Conservation (phyloP, 345 rosid species). For the Chamaenerion angustifolium region DNA sequence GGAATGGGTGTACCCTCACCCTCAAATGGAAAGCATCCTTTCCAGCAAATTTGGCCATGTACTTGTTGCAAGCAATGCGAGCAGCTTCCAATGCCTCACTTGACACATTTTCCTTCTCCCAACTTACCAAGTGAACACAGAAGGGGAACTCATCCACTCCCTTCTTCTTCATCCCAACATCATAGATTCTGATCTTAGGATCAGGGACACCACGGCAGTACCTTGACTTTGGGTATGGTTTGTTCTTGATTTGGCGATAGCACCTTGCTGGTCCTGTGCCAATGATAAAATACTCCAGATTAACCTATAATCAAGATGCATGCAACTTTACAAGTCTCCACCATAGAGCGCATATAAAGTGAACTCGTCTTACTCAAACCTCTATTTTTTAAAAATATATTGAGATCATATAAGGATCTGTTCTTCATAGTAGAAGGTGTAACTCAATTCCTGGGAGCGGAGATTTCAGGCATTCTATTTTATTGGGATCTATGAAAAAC, state of each 20-base stretch:
- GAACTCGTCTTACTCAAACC: too few species aligned
- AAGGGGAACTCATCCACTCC: conserved; percentile 48
- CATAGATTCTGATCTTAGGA: conserved; percentile 42
- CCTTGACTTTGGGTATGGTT: conserved; percentile 43
- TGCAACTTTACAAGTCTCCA: neutral
- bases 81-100: conserved; percentile 51
- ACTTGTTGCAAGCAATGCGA: conserved; percentile 46
- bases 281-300: neutral
- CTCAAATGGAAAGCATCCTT: conserved; percentile 54
- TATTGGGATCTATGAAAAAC: too few species aligned
- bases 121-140: conserved; percentile 42
- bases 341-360: too few species aligned
- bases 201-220: conserved; percentile 52
- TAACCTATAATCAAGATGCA: neutral
- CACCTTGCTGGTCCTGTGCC: conserved; percentile 20
- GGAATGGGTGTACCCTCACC: conserved; percentile 49
- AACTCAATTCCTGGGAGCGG: too few species aligned
- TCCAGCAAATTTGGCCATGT: conserved; percentile 40
- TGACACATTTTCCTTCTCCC: conserved; percentile 50
- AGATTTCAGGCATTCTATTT: too few species aligned
- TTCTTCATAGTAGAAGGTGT: too few species aligned
- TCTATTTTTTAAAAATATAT: too few species aligned
- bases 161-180: conserved; percentile 53
- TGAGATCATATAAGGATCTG: too few species aligned
- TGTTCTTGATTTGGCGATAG: conserved; percentile 39